phyloP scores from a whole-genome alignment of 1,139 yeast genomes.

The Yamadazyma diddensiae region DNA sequence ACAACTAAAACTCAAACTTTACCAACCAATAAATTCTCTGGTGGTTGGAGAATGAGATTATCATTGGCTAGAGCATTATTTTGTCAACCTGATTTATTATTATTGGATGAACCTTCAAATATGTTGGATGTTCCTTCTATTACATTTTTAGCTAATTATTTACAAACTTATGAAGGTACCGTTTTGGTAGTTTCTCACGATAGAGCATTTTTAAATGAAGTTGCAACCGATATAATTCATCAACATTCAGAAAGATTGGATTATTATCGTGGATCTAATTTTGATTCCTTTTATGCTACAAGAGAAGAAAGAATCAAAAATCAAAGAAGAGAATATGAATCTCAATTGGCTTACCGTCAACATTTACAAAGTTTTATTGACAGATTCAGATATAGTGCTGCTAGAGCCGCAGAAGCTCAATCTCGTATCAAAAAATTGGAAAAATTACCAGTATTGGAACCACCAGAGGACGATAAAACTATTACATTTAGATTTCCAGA shows the following conservation, averaged over 20 bases:
- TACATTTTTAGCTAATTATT: constrained; percentile 84
- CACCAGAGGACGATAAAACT: constrained; percentile 90
- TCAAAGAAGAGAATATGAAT: constrained; percentile 91
- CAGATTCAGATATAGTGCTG: constrained; percentile 95
- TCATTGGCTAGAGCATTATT: constrained; percentile 97
- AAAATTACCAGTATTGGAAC: constrained; percentile 85
- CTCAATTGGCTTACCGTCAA: constrained; percentile 92
- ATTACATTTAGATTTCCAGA: constrained; percentile 92
- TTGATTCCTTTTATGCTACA: constrained; percentile 88
- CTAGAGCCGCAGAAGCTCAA: constrained; percentile 95
- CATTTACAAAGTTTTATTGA: constrained; percentile 94
- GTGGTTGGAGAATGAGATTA: constrained; percentile 99
- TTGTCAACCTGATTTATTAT: constrained; percentile 90
- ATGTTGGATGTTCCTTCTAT: constrained; percentile 99
- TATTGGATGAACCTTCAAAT: constrained; percentile 98
- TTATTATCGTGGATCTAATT: constrained; percentile 91
- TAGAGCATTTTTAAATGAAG: constrained; percentile 93
- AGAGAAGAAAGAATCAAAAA: constrained; percentile 94
- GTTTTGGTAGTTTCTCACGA: constrained; percentile 97
- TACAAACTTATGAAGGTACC: constrained; percentile 87
- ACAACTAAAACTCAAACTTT: constrained; percentile 78
- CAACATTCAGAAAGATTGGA: constrained; percentile 97
- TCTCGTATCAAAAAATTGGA: constrained; percentile 95
- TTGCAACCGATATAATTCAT: constrained; percentile 95
- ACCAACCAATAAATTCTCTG: constrained; percentile 90